These are phyloP conservation scores for Linderniella brevidens DNA, from an alignment of 257 asterid genomes.

Conservation along the genomic window DNA sequence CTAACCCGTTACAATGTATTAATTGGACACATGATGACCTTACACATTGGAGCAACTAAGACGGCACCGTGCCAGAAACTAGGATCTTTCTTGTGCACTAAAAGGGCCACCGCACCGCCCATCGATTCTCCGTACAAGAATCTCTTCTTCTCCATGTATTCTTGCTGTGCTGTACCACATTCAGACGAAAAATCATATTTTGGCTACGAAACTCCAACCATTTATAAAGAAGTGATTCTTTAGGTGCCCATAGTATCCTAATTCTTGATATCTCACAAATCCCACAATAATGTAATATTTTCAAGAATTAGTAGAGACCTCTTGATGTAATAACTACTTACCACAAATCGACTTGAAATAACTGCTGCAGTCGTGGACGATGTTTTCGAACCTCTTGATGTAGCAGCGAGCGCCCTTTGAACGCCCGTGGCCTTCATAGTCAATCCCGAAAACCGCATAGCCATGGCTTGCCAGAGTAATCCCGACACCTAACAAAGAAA, in stretches of 20 bases:
- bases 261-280: too few relatives aligned
- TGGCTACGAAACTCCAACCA: too few relatives aligned
- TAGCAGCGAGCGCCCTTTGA: conserved; percentile 75
- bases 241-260: too few relatives aligned
- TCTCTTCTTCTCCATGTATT: conserved; percentile 38
- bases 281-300: too few relatives aligned
- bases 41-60: conserved; percentile 91
- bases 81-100: conserved; percentile 67
- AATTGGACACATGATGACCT: conserved; percentile 35
- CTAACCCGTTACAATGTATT: too few relatives aligned
- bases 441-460: conserved; percentile 73
- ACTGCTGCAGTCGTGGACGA: conserved; percentile 46
- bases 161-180: conserved; percentile 37
- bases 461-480: conserved; percentile 49
- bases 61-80: conserved; percentile 76
- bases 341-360: conserved; percentile 64
- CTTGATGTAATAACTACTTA: conserved; percentile 22
- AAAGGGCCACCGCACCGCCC: conserved; percentile 91
- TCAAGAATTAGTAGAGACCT: too few relatives aligned
- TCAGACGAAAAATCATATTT: too few relatives aligned
- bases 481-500: conserved; percentile 73
- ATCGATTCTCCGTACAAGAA: conserved; percentile 89
- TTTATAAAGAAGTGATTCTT: too few relatives aligned
- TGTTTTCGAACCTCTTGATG: conserved; percentile 57
- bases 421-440: conserved; percentile 91